Evolutionary conservation across 2,329 filamentous ascomycete genomes (phyloP), one percentile per base, ranked within the genome.

Genomic region (Aspergillus piperis): DNA sequence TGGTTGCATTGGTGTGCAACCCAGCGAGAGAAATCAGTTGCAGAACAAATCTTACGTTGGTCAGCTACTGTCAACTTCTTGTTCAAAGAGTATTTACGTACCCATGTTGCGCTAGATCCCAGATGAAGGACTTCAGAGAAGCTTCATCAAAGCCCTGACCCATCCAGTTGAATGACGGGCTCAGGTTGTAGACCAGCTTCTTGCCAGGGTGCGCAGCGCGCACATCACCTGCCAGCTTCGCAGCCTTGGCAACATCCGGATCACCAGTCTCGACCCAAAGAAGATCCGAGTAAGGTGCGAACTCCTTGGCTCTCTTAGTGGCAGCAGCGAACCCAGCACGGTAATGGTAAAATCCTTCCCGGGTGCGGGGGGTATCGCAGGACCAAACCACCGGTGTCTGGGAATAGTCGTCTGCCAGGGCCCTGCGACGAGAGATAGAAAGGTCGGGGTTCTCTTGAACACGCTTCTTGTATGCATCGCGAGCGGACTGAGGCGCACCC

Each of bases 151-250:
- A 99, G 30, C 94, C 95, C 74, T 98, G 93, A 10, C 88, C 88
- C 87, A 96, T 95, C 95, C 95, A 99, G 83, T 99, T 98, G 84
- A 99, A 99, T 8, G 91, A 96, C 1, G 95, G 95, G 4, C 89
- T 93, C 1, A 99, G 85, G 80, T 99, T 99, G 81, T 99, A 99
- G 0, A 98, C 94, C 23, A 99, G 85, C 38, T 91, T 90, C 84
- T 98, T 98, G 62, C 86, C 87, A 0, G 92, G 91, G 69, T 86
- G 82, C 3, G 79, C 81, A 0, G 81, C 78, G 57, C 90, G 87
- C 62, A 99, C 95, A 49, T 92, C 86, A 10, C 85, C 84, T 11
- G 90, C 91, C 54, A 99, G 92, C 54, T 84, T 82, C 3, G 84
- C 81, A 0, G 91, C 92, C 36, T 96, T 90, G 54, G 86, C 77